Evolutionary conservation across 164 flowering plant genomes (phyloP), one percentile per base, ranked within the genome.

Genomic region (Umbilicus rupestris): DNA sequence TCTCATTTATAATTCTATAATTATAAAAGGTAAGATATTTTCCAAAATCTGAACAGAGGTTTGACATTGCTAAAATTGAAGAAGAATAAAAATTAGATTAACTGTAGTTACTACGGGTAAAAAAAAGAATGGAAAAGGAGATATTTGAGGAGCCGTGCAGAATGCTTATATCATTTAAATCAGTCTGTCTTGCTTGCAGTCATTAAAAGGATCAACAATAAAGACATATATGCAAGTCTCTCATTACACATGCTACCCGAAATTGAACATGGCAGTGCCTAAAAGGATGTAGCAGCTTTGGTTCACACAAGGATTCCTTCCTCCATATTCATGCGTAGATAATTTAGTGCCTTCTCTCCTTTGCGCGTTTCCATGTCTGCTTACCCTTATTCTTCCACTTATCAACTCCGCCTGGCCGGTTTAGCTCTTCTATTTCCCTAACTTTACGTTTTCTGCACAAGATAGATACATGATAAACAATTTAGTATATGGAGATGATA

Each of bases 401-500:
- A 9, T 80, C 80, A 72, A 76, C 79, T 17, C 87, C 87, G 66
- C 37, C 89, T 1, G 89, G 79, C 24, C 76, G 78, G 47, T 77
- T 80, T 31, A 72, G 46, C 19, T 81, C 81, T 71, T 92, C 92
- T 63, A 92, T 87, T 74, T 89, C 96, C 66, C 76, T 69, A 60
- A 89, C 92, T 75, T 84, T 89, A 24, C 96, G 92, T 71, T 89
- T 89, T 78, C 97, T 91, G 83, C 63, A 80, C 41, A 59, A 68
- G 24, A 39, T 22, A 7, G 30, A 29, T 28, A 4, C 30, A 39
- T 41, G 35, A 6, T n/a, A 8, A 29, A 9, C 42, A 16, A 47
- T 17, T 62, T 29, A 46, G 64, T 22, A 60, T 7, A n/a, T n/a
- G n/a, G n/a, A n/a, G n/a, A n/a, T n/a, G n/a, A n/a, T n/a, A 52